Base-by-base conservation (phyloP, 1,139 yeast species). In the Candida neerlandica region DNA sequence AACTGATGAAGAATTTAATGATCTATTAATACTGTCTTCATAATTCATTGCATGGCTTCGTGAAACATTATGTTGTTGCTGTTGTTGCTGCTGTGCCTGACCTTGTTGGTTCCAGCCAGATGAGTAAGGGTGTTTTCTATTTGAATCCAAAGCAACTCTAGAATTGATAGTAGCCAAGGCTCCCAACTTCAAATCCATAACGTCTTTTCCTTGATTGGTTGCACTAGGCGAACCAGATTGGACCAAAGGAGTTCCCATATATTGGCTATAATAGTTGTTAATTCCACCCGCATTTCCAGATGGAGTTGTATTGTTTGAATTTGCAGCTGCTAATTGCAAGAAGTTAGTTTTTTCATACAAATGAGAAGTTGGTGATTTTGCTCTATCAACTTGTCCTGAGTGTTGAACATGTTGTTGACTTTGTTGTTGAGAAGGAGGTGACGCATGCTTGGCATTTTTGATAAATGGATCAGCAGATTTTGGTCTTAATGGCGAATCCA, bases 81-180 rank as follows among this genome's bases (percentile, higher is more conserved):
- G 46, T 43, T 54, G 54, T 43, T 56, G 55, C 33, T 51, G 55
- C 37, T 51, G 41, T 12, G 40, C 42, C 41, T 55, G 52, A 21
- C 27, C 29, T 9, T 37, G 43, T 15, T 21, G 23, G 37, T 40
- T 37, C 48, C 50, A 44, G 21, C 38, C 40, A 32, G 51, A 51
- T 51, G 51, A 51, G 47, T 58, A 55, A 19, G 62, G 63, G 51
- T 64, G 65, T 59, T 77, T 80, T 58, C 78, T 75, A 58, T 70
- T 73, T 6, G 81, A 78, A 60, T 84, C 88, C 54, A 82, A 69
- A 11, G 84, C 85, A 19, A 80, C 83, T 46, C 89, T 67, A 11
- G 81, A 80, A 57, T 82, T 81, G 51, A 84, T 83, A 4, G 89
- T 84, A 16, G 85, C 80, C 53, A 84, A 70, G 1, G 88, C 87